Evolutionary conservation across 2,329 filamentous ascomycete species (phyloP).

Genomic region (Talaromyces sp.): DNA sequence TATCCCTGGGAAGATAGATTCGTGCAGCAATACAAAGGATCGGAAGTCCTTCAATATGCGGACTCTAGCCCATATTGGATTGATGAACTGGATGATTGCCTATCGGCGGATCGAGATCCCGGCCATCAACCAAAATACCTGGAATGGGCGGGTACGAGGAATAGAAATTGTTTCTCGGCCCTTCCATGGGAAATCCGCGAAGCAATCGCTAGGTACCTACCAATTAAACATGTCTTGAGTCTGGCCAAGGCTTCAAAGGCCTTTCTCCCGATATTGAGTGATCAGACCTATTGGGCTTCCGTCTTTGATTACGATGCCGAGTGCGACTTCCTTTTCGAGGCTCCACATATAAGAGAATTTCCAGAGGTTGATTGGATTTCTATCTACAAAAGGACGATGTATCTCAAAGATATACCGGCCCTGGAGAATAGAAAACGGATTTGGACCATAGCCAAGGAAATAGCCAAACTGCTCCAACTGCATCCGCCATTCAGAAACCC

Average conservation of each 20-base stretch:
- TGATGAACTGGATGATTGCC: slow-evolving; percentile 4
- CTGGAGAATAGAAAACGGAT: slow-evolving; percentile 24
- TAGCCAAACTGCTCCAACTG: not conserved
- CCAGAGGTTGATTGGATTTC: slow-evolving; percentile 15
- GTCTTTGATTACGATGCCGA: slow-evolving; percentile 13
- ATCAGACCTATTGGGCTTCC: slow-evolving; percentile 19
- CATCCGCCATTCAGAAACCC: not conserved
- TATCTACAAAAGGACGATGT: slow-evolving; percentile 11
- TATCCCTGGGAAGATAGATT: slow-evolving; percentile 18
- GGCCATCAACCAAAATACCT: not conserved
- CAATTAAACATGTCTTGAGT: slow-evolving; percentile 6
- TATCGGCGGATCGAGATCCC: not conserved
- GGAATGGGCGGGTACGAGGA: not conserved
- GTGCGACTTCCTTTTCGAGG: slow-evolving; percentile 19
- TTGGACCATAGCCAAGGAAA: slow-evolving; percentile 11
- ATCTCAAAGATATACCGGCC: slow-evolving; percentile 28
- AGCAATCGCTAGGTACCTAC: slow-evolving; percentile 15
- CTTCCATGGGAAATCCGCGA: slow-evolving; percentile 20
- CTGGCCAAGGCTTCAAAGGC: slow-evolving; percentile 13
- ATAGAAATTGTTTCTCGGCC: slow-evolving; percentile 10
- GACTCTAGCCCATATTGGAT: not conserved
- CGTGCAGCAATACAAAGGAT: not conserved
- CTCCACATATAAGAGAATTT: not conserved
- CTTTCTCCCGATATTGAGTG: slow-evolving; percentile 16
- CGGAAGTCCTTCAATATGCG: slow-evolving; percentile 8